Percentiles rank a stretch among this genome's conserved stretches.
Evolutionary conservation across 257 asterid genomes (phyloP).

Genomic region (Handroanthus guayacan): DNA sequence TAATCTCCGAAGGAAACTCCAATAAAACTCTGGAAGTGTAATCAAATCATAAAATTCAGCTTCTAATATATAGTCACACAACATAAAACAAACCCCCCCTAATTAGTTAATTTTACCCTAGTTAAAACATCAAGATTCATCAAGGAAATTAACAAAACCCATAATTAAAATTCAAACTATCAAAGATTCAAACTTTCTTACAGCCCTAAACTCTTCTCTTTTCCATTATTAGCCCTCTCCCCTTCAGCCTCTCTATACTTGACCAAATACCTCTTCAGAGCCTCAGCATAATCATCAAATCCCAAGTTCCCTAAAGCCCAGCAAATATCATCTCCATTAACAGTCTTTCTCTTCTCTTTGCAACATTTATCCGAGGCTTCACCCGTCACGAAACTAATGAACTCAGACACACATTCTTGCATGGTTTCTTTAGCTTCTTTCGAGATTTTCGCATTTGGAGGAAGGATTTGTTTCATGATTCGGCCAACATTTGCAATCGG

Average conservation of each 20-base stretch:
- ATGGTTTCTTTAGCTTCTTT: conserved; percentile 64
- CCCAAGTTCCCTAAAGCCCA: conserved; percentile 61
- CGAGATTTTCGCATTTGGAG: conserved; percentile 63
- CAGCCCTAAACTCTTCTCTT: conserved; percentile 31
- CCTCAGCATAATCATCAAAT: conserved; percentile 50
- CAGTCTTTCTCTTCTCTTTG: conserved; percentile 59
- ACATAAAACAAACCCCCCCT: not conserved
- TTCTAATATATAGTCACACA: not conserved
- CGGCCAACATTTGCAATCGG: conserved; percentile 66
- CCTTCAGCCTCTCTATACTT: conserved; percentile 57
- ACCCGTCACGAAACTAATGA: conserved; percentile 69
- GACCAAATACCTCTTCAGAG: conserved; percentile 49
- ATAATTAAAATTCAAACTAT: not conserved
- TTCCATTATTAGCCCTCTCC: conserved; percentile 46
- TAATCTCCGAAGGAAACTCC: too few relatives aligned
- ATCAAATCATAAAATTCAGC: too few relatives aligned
- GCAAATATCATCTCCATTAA: conserved; percentile 64
- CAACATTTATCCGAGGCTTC: conserved; percentile 65
- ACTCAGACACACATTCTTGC: conserved; percentile 69
- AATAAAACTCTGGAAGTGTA: too few relatives aligned
- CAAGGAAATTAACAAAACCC: conserved; percentile 3
- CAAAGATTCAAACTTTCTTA: not conserved
- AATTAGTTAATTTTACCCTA: too few relatives aligned
- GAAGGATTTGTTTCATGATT: conserved; percentile 64
- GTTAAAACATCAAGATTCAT: too few relatives aligned